Evolutionary conservation across 306 rosid genomes (phyloP).

Genomic region (Castanea sativa): DNA sequence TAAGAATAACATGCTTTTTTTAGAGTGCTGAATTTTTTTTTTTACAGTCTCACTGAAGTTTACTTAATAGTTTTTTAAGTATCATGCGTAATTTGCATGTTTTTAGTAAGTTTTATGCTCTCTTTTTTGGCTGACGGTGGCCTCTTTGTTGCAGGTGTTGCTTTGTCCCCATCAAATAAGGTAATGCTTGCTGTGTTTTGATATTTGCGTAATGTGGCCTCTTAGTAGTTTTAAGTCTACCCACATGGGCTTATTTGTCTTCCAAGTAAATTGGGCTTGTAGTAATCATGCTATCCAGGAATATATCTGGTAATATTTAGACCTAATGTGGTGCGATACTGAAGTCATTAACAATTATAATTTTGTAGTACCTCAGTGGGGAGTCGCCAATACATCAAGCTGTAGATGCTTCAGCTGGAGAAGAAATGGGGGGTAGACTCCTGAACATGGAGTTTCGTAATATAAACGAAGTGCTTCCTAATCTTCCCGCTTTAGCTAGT

Average conservation of each 20-base stretch:
- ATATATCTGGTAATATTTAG: constrained; percentile 15
- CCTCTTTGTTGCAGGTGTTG: constrained; percentile 51
- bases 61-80: constrained; percentile 6
- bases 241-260: not conserved
- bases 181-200: constrained; percentile 35
- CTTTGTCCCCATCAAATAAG: constrained; percentile 45
- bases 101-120: not conserved
- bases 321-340: constrained; percentile 21
- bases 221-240: not conserved
- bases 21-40: constrained; percentile 6
- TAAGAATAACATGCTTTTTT: not conserved
- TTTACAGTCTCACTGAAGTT: constrained; percentile 19
- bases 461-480: constrained; percentile 52
- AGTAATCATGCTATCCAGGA: constrained; percentile 7
- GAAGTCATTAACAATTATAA: constrained; percentile 12
- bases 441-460: constrained; percentile 34
- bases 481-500: constrained; percentile 33
- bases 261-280: constrained; percentile 17
- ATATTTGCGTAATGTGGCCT: constrained; percentile 11
- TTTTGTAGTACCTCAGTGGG: constrained; percentile 52
- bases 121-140: constrained; percentile 24
- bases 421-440: constrained; percentile 31
- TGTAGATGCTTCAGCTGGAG: constrained; percentile 36
- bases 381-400: constrained; percentile 35
- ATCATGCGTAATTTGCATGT: constrained; percentile 17